Evolutionary conservation across 495 filamentous ascomycete species (phyloP), one percentile per base, ranked within the genome.

Genomic region (Talaromyces trachyspermus): DNA sequence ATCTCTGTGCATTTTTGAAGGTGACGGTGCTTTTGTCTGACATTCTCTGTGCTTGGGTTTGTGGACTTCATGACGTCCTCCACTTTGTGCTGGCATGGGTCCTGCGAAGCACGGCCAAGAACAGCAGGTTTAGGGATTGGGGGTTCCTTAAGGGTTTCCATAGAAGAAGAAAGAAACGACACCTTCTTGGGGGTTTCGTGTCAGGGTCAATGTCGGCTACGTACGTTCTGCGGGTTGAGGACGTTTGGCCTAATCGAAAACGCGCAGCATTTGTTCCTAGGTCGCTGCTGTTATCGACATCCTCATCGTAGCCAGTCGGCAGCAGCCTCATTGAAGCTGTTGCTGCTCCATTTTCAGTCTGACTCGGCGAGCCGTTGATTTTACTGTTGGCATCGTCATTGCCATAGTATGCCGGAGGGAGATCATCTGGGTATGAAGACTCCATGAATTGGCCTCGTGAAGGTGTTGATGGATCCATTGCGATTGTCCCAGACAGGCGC

Each of bases 281-380:
- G 32, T 58, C 59, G 27, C 49, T 50, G 35, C 49, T 49, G 17
- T 68, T 60, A 5, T 40, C 44, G 44, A 65, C 57, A 15, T 49
- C 47, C 10, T 41, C 43, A 3, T 76, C 70, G 24, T 77, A 68
- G 22, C 63, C 70, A n/a, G 71, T 70, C 5, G 78, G 78, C 46
- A 85, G 56, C 55, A 85, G 60, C 12, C 80, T 74, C 80, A 84
- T 81, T 0, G 79, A 77, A 12, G 75, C 29, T 15, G 44, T 23
- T 0, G 78, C 77, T 14, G 74, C 44, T 17, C 29, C 12, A 23
- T 6, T 2, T 18, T 46, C 44, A 9, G 58, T 56, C 4, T 54
- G 60, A 23, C 60, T 59, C 2, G 59, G 41, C 5, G 54, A 30
- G n/a, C n/a, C n/a, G n/a, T n/a, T 14, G 52, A 49, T n/a, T n/a